phyloP scores from a whole-genome alignment of 306 rosid genomes.

The Prosopis cineraria region DNA sequence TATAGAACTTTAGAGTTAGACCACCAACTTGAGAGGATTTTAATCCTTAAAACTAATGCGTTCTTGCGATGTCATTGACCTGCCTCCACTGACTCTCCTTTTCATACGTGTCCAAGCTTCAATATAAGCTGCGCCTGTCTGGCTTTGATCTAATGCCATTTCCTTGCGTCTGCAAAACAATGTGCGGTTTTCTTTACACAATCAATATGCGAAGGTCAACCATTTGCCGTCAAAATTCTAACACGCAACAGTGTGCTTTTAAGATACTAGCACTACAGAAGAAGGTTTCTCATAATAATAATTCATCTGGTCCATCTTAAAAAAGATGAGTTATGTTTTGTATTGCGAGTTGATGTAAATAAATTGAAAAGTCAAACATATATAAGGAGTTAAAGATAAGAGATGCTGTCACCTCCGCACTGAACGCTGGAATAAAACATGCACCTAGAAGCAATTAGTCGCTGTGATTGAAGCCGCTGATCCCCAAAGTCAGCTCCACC shows the following conservation, averaged over 20 bases:
- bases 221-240: neutral
- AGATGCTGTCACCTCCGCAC: too few species aligned
- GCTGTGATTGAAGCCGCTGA: neutral
- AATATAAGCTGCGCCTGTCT: neutral
- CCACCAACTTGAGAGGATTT: too few species aligned
- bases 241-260: neutral
- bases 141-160: neutral
- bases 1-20: too few species aligned
- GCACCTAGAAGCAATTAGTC: neutral
- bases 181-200: neutral
- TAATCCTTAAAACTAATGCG: too few species aligned
- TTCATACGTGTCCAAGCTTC: neutral
- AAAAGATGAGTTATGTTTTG: neutral
- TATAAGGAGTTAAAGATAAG: neutral
- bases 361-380: neutral
- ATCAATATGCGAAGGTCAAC: neutral
- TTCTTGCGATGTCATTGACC: neutral
- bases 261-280: neutral
- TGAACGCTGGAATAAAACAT: neutral
- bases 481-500: neutral
- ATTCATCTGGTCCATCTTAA: neutral
- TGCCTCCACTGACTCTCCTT: neutral
- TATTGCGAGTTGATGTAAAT: neutral
- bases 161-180: too few species aligned
- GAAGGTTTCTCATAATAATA: neutral